phyloP scores from a whole-genome alignment of 1,139 yeast genomes.

The Geotrichum fermentans region DNA sequence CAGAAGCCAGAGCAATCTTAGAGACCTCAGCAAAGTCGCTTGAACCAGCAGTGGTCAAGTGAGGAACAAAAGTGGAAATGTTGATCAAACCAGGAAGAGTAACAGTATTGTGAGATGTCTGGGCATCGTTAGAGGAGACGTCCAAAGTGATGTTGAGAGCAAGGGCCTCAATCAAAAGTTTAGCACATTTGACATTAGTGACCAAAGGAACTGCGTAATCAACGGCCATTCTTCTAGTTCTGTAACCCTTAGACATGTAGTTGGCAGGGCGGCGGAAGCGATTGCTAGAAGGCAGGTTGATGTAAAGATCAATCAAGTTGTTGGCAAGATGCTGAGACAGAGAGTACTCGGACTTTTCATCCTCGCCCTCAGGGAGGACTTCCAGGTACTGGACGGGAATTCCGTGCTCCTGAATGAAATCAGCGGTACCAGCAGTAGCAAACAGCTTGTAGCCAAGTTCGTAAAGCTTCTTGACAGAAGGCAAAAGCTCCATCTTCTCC shows the following conservation, averaged over 20 bases:
- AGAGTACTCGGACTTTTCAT: slow-evolving; percentile 87
- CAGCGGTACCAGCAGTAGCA: slow-evolving; percentile 99
- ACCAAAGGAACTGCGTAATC: slow-evolving; percentile 97
- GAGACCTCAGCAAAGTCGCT: slow-evolving; percentile 60
- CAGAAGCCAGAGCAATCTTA: slow-evolving; percentile 70
- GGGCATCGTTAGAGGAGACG: slow-evolving; percentile 77
- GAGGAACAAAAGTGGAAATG: slow-evolving; percentile 73
- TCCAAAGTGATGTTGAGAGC: slow-evolving; percentile 64
- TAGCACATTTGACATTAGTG: slow-evolving; percentile 96
- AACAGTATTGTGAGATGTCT: slow-evolving; percentile 80
- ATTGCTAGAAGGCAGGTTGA: slow-evolving; percentile 94
- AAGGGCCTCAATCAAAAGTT: slow-evolving; percentile 88
- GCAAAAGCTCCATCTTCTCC: slow-evolving; percentile 90
- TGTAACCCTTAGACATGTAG: slow-evolving; percentile 95
- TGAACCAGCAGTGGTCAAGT: slow-evolving; percentile 48
- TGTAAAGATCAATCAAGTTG: slow-evolving; percentile 91
- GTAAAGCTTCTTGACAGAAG: slow-evolving; percentile 74
- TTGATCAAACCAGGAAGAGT: slow-evolving; percentile 84
- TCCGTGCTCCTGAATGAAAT: slow-evolving; percentile 90
- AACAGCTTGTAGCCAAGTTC: slow-evolving; percentile 85
- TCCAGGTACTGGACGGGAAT: slow-evolving; percentile 94
- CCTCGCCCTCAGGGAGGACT: slow-evolving; percentile 53
- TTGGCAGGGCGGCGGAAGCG: slow-evolving; percentile 98
- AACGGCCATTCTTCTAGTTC: slow-evolving; percentile 99
- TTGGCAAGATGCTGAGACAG: slow-evolving; percentile 94